Evolutionary conservation across 768 basidiomycete species (phyloP).

Genomic region (Candolleomyces aberdarensis): DNA sequence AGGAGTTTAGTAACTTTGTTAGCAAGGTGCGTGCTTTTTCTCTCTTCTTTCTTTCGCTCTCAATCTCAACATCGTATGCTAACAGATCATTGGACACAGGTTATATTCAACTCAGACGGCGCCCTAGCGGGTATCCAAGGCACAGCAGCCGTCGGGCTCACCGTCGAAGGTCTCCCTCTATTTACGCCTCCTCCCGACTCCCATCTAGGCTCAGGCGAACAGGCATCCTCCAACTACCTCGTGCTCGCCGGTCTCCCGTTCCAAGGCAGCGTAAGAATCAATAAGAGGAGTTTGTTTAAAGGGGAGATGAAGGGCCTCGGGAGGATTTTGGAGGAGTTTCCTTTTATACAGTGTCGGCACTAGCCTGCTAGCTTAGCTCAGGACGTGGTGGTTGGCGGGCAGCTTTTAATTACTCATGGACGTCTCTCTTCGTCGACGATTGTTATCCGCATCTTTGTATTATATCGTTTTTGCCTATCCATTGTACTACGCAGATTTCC

Average conservation of each 20-base stretch:
- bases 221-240: conserved; percentile 27
- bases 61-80: too few species aligned
- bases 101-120: conserved; percentile 64
- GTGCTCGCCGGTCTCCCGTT: conserved; percentile 65
- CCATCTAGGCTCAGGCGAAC: background rate
- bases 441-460: too few species aligned
- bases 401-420: too few species aligned
- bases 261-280: conserved; percentile 60
- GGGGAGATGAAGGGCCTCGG: background rate
- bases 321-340: too few species aligned
- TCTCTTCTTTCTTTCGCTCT: too few species aligned
- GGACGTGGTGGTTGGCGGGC: too few species aligned
- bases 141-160: conserved; percentile 54
- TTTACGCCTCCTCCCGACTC: too few species aligned
- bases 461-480: too few species aligned
- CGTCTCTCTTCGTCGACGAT: too few species aligned
- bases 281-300: conserved; percentile 44
- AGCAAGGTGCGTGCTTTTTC: conserved; percentile 50
- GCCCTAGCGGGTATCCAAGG: conserved; percentile 70
- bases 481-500: too few species aligned
- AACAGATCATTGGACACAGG: conserved; percentile 32
- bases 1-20: conserved; percentile 73
- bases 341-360: too few species aligned
- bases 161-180: conserved; percentile 60
- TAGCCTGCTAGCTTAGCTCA: too few species aligned